Evolutionary conservation across 805 yeast species (phyloP).

Genomic region (Ogataea populi-albae): DNA sequence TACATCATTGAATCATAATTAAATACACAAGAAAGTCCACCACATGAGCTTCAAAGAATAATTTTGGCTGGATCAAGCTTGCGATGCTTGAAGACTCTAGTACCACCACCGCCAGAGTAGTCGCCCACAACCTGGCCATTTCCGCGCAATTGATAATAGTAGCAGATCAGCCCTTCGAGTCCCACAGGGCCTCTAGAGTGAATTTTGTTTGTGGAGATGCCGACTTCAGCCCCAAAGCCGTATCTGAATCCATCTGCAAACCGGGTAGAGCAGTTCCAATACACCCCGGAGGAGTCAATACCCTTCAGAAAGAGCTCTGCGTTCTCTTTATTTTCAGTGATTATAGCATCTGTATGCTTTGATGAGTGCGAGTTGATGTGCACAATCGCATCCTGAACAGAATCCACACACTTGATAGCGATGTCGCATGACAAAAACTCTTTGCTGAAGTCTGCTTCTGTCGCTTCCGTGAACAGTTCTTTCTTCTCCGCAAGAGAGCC

Average conservation of each 20-base stretch:
- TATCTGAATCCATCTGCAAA: constrained; percentile 98
- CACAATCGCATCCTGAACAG: constrained; percentile 67
- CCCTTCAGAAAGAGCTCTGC: constrained; percentile 82
- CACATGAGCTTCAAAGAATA: constrained; percentile 1
- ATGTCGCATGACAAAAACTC: constrained; percentile 84
- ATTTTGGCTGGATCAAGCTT: constrained; percentile 43
- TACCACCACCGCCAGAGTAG: constrained; percentile 91
- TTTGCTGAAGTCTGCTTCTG: constrained; percentile 67
- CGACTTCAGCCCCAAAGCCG: constrained; percentile 98
- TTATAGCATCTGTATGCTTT: constrained; percentile 90
- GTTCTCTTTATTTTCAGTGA: constrained; percentile 66
- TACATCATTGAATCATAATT: no score
- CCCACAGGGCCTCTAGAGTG: constrained; percentile 99
- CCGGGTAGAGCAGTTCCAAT: constrained; percentile 96
- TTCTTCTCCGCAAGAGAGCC: constrained; percentile 10
- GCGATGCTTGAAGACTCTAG: constrained; percentile 71
- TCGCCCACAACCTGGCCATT: constrained; percentile 91
- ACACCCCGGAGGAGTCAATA: constrained; percentile 93
- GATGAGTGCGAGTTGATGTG: constrained; percentile 93
- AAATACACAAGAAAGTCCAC: no score
- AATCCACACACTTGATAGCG: constrained; percentile 62
- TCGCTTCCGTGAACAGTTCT: constrained; percentile 42
- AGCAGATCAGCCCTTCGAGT: constrained; percentile 91
- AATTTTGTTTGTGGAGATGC: constrained; percentile 93
- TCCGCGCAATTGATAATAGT: constrained; percentile 91